Percentiles rank a stretch among this genome's conserved stretches.
These are phyloP conservation scores for Acidomyces sp. DNA, from an alignment of 495 filamentous ascomycete species.

Conservation along the genomic window DNA sequence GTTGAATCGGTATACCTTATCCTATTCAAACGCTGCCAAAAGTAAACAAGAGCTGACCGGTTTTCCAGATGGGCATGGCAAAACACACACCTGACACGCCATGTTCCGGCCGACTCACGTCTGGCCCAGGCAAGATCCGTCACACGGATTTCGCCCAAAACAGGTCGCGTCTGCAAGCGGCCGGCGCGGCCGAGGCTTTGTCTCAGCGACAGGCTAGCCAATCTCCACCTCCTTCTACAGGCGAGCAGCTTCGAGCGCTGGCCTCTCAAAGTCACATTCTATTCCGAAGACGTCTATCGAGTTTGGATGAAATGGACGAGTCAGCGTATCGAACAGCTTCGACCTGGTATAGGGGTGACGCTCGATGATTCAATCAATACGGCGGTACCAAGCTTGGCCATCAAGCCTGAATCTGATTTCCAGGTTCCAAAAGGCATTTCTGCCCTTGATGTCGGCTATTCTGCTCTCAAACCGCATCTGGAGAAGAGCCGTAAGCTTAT, in stretches of 20 bases:
- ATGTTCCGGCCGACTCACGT: slow-evolving; percentile 49
- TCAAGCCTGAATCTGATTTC: too few relatives aligned
- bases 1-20: not conserved
- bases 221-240: slow-evolving; percentile 65
- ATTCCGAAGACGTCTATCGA: slow-evolving; percentile 51
- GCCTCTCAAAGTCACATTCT: slow-evolving; percentile 78
- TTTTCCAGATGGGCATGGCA: slow-evolving; percentile 75
- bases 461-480: slow-evolving; percentile 49
- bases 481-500: slow-evolving; percentile 57
- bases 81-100: slow-evolving; percentile 60
- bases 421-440: slow-evolving; percentile 13
- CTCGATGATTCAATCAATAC: slow-evolving; percentile 1
- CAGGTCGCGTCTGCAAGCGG: slow-evolving; percentile 17
- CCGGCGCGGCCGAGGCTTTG: slow-evolving; percentile 43
- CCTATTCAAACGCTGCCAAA: not conserved
- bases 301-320: slow-evolving; percentile 50
- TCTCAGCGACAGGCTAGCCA: slow-evolving; percentile 50
- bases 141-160: slow-evolving; percentile 18
- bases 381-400: not conserved
- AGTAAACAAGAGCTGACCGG: slow-evolving; percentile 9
- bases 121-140: slow-evolving; percentile 30
- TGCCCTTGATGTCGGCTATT: slow-evolving; percentile 51
- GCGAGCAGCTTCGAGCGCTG: slow-evolving; percentile 63
- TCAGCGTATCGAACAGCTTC: slow-evolving; percentile 4
- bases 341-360: slow-evolving; percentile 8